Evolutionary conservation across 208 protist genomes (phyloP), one percentile per base, ranked within the genome.

Genomic region (Crithidia expoeki): DNA sequence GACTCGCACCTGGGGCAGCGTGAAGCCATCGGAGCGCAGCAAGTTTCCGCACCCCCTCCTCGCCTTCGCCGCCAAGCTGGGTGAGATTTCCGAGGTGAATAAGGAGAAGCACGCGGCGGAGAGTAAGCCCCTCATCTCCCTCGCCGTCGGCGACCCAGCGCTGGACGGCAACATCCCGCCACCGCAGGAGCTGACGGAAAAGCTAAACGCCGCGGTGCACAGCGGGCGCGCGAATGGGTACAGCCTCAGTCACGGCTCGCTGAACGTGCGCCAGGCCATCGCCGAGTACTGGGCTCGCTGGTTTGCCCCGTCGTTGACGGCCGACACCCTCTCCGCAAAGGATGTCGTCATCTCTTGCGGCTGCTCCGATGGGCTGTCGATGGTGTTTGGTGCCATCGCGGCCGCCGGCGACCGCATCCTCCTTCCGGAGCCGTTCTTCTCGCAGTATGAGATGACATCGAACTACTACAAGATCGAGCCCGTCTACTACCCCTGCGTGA

Each of bases 341-440:
- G 88, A 98, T 53, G 83, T 94, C 1, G 74, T 96, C 53, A 73
- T 98, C 55, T 83, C 85, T 10, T 89, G 75, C 38, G 95, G 94
- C 32, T 89, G 76, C 69, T 97, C 91, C 4, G 92, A 97, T 44
- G 96, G 93, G 12, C 76, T 98, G 40, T 83, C 96, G 40, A 80
- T 98, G 53, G 82, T 81, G 33, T 80, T 98, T 55, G 74, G 67
- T 10, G 91, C 79, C 11, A 40, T 98, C 11, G 74, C 72, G 62
- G 85, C 96, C 60, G 53, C 59, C 25, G 94, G 93, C 19, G 84
- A 98, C 56, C 94, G 96, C 55, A 84, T 98, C 47, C 86, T 98
- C n/a, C 44, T 98, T 6, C 94, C 94, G n/a, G 62, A 70, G 47
- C 97, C 97, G 16, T 89, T 90, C 56, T 98, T 98, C 77, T 87